Conservation (phyloP, 2,329 filamentous ascomycete species). For the Alternaria postmessia region DNA sequence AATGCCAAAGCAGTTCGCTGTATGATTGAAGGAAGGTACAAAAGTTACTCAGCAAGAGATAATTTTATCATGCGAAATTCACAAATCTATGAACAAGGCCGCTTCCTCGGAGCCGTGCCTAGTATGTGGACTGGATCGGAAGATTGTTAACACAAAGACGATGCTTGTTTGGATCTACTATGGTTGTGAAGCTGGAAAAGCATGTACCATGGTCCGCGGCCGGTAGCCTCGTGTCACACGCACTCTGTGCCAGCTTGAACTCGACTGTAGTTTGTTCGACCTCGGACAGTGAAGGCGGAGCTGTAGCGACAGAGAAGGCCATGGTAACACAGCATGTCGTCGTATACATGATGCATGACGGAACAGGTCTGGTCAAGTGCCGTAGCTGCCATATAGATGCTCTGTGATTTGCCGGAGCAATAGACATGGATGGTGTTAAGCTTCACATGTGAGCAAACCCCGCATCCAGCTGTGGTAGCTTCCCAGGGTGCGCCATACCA, state of each 20-base stretch:
- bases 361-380: slow-evolving; percentile 17
- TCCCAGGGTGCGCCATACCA: slow-evolving; percentile 5
- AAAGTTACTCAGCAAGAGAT: neutral
- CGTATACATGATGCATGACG: neutral
- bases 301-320: slow-evolving; percentile 8
- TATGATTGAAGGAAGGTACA: neutral
- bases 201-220: slow-evolving; percentile 29
- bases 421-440: slow-evolving; percentile 23
- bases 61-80: neutral
- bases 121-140: neutral
- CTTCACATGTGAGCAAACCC: slow-evolving; percentile 40
- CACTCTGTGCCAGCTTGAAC: slow-evolving; percentile 8
- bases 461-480: slow-evolving; percentile 25
- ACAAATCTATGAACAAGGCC: neutral
- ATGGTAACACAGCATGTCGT: slow-evolving; percentile 5
- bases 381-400: slow-evolving; percentile 15
- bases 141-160: neutral
- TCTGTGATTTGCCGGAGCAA: slow-evolving; percentile 33
- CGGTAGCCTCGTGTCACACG: slow-evolving; percentile 26
- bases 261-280: slow-evolving; percentile 2
- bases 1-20: neutral
- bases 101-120: neutral
- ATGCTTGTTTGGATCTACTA: neutral
- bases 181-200: neutral
- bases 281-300: slow-evolving; percentile 2